phyloP scores from a whole-genome alignment of 163 green algal genomes.

The Volvox carteri region DNA sequence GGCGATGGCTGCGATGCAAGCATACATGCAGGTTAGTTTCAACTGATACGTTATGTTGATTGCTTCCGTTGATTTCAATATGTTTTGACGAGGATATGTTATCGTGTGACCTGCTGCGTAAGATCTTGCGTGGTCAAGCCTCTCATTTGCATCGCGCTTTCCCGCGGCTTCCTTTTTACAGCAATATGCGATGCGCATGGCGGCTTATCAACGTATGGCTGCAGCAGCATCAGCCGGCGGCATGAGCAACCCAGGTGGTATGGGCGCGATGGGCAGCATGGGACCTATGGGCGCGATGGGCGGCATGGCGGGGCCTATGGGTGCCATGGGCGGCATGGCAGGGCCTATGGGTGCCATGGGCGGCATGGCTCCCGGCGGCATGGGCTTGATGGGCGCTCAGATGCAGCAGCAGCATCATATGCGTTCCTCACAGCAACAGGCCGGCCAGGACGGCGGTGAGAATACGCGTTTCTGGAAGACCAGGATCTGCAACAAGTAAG shows the following conservation, averaged over 20 bases:
- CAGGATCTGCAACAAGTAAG: conserved; percentile 76
- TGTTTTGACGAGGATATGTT: too few relatives aligned
- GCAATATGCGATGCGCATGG: conserved; percentile 61
- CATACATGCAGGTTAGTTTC: conserved; percentile 41
- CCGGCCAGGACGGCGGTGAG: not conserved
- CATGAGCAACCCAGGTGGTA: not conserved
- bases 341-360: conserved; percentile 27
- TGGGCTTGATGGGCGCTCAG: conserved; percentile 25
- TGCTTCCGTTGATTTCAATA: too few relatives aligned
- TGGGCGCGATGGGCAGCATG: conserved; percentile 38
- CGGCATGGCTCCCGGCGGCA: conserved; percentile 9
- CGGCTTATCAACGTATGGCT: conserved; percentile 51
- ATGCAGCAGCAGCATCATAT: not conserved
- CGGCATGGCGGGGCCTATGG: not conserved
- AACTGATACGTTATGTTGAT: not conserved
- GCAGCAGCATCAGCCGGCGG: conserved; percentile 3
- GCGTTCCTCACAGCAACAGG: not conserved
- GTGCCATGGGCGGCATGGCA: not conserved
- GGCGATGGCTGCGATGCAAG: conserved; percentile 37
- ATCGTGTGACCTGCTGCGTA: too few relatives aligned
- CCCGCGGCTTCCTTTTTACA: too few relatives aligned
- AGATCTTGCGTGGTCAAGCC: too few relatives aligned
- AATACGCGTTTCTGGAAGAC: conserved; percentile 71
- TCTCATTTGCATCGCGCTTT: too few relatives aligned
- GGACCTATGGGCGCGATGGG: conserved; percentile 42